Conservation (phyloP, 1,284 basidiomycete genomes). For the Ceratobasidium sp. region DNA sequence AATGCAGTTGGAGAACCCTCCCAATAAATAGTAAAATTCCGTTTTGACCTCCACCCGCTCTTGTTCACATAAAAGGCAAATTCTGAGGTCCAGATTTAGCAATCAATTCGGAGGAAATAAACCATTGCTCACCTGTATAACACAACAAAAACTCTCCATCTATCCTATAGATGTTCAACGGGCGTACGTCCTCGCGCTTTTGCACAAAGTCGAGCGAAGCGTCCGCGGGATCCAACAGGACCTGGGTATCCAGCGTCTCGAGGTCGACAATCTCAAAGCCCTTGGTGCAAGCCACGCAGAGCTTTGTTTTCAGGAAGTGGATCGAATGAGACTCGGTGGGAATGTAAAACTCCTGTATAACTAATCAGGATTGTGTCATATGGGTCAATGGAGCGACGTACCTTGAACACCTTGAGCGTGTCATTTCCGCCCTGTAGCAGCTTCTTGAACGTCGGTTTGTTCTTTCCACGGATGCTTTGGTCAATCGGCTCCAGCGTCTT, state of each 20-base stretch:
- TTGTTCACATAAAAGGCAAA: constrained; percentile 99
- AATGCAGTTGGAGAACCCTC: constrained; percentile 94
- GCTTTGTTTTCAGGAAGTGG: constrained; percentile 96
- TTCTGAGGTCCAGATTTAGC: constrained; percentile 64
- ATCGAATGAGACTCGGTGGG: constrained; percentile 96
- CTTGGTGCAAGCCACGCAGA: constrained; percentile 96
- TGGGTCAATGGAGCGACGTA: constrained; percentile 50
- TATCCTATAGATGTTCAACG: constrained; percentile 96
- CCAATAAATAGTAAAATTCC: constrained; percentile 96
- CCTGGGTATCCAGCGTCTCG: constrained; percentile 96
- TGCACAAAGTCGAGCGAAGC: constrained; percentile 91
- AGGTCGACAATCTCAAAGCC: constrained; percentile 99
- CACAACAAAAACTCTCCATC: constrained; percentile 97
- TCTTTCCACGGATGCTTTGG: constrained; percentile 78
- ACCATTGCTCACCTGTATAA: constrained; percentile 80
- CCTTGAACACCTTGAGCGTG: constrained; percentile 91
- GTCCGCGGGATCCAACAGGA: constrained; percentile 92
- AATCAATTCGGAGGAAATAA: background rate
- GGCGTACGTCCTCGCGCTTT: constrained; percentile 85
- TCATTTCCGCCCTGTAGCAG: constrained; percentile 95
- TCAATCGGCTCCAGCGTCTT: constrained; percentile 97
- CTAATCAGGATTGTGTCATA: constrained; percentile 19
- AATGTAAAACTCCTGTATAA: constrained; percentile 91
- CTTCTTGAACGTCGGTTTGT: constrained; percentile 93
- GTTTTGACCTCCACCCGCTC: constrained; percentile 89